Evolutionary conservation across 768 basidiomycete genomes (phyloP).

Genomic region (Leucosporidium yakuticum): DNA sequence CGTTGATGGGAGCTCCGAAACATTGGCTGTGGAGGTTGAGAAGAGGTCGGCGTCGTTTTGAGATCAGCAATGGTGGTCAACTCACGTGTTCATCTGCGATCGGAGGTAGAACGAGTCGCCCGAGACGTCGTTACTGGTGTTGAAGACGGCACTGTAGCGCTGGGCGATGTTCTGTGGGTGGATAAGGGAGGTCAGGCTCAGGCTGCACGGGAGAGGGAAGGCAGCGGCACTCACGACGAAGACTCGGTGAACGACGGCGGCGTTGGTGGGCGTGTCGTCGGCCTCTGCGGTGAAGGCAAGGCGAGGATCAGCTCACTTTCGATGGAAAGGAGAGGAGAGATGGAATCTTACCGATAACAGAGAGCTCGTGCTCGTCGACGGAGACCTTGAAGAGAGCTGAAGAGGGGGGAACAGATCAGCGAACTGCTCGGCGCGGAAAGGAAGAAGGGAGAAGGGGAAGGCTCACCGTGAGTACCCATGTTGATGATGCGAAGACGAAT

Average conservation of each 20-base stretch:
- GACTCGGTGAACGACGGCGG: constrained; percentile 28
- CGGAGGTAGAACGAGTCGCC: constrained; percentile 30
- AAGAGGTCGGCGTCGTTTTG: neutral
- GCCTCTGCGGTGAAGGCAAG: constrained; percentile 15
- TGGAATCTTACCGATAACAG: neutral
- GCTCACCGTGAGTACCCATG: constrained; percentile 9
- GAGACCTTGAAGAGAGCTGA: neutral
- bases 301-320: too few relatives aligned
- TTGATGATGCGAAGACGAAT: constrained; percentile 21
- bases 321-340: neutral
- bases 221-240: constrained; percentile 12
- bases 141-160: constrained; percentile 36
- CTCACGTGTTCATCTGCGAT: constrained; percentile 12
- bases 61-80: neutral
- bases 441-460: too few relatives aligned
- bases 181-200: too few relatives aligned
- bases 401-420: neutral
- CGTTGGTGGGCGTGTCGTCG: constrained; percentile 32
- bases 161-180: constrained; percentile 14
- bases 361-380: constrained; percentile 16
- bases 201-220: neutral
- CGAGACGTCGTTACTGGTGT: constrained; percentile 24
- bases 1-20: neutral
- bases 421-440: too few relatives aligned
- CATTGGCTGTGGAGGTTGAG: neutral